phyloP scores from a whole-genome alignment of 2,329 filamentous ascomycete genomes.

The Neofusicoccum kwambonambiense region DNA sequence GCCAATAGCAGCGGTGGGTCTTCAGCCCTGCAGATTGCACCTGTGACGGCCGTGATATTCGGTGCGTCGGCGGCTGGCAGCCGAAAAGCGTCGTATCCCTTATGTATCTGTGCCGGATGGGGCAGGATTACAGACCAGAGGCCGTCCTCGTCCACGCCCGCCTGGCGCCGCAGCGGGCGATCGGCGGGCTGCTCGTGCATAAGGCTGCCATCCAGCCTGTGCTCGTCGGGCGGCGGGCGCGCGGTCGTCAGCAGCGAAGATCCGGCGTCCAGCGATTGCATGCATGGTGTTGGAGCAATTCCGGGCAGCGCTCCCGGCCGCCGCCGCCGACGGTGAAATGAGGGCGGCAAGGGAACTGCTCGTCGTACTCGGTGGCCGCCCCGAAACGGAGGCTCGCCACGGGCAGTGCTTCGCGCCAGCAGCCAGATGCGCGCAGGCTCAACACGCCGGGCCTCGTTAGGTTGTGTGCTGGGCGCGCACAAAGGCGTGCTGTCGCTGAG shows the following conservation, averaged over 20 bases:
- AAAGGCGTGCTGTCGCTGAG: constrained; percentile 1
- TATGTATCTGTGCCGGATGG: not conserved
- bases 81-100: not conserved
- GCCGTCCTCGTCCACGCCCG: constrained; percentile 4
- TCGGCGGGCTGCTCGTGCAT: constrained; percentile 10
- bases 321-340: constrained; percentile 8
- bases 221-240: not conserved
- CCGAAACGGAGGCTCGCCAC: constrained; percentile 12
- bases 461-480: constrained; percentile 5
- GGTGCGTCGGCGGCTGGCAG: not conserved
- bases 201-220: constrained; percentile 10
- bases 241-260: constrained; percentile 10
- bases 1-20: constrained; percentile 15
- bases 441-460: too few species aligned
- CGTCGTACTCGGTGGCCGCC: not conserved
- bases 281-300: not conserved
- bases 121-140: not conserved
- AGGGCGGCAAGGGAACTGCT: not conserved
- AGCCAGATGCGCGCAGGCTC: not conserved
- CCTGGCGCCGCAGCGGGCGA: constrained; percentile 1
- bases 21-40: constrained; percentile 18
- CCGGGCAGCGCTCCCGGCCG: not conserved
- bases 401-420: not conserved
- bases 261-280: constrained; percentile 1
- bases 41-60: constrained; percentile 9